Evolutionary conservation across 257 asterid genomes (phyloP).

Genomic region (Solanum appendiculatum): DNA sequence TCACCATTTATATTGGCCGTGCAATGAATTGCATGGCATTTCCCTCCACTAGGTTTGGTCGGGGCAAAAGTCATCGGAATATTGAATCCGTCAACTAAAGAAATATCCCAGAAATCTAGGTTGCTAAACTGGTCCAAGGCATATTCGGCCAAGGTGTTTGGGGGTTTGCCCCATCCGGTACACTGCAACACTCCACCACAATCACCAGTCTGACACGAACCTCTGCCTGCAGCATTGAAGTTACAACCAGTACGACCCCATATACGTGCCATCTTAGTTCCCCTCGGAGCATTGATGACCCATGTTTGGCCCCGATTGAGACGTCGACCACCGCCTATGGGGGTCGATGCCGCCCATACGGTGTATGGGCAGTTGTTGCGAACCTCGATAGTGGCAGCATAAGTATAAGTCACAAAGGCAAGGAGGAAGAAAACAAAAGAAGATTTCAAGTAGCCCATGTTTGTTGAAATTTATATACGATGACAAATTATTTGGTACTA

Average conservation of each 20-base stretch:
- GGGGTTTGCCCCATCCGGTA: constrained; percentile 37
- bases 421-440: not conserved
- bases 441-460: not conserved
- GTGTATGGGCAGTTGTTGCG: constrained; percentile 26
- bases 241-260: constrained; percentile 31
- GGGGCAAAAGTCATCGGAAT: constrained; percentile 32
- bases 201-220: constrained; percentile 26
- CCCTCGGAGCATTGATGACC: constrained; percentile 1
- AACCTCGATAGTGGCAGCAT: constrained; percentile 13
- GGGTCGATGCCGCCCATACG: constrained; percentile 28
- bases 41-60: not conserved
- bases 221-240: constrained; percentile 13
- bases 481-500: not conserved
- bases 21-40: constrained; percentile 30
- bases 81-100: constrained; percentile 55
- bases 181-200: constrained; percentile 28
- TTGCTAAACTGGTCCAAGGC: constrained; percentile 28
- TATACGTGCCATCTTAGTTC: constrained; percentile 13
- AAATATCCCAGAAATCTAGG: constrained; percentile 48
- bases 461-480: not conserved
- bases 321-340: constrained; percentile 19
- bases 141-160: constrained; percentile 51
- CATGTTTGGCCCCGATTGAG: constrained; percentile 16
- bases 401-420: not conserved
- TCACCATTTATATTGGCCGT: constrained; percentile 36